Conservation (phyloP, 2,329 filamentous ascomycete species). For the Colletotrichum sp. region DNA sequence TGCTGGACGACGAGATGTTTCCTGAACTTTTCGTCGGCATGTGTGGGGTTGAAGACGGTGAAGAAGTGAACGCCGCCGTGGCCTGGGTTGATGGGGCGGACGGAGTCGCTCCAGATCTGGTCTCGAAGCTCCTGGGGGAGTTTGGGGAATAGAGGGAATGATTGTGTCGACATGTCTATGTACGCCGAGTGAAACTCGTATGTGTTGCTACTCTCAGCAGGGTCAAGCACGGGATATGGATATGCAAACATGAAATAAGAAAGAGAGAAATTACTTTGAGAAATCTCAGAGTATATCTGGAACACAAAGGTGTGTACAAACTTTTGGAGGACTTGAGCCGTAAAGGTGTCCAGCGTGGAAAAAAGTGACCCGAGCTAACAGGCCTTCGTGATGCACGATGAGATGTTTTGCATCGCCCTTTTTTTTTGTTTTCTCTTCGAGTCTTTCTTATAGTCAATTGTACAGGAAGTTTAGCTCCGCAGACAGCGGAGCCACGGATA, state of each 20-base stretch:
- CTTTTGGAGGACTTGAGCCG: not conserved
- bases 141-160: not conserved
- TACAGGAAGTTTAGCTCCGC: not conserved
- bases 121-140: not conserved
- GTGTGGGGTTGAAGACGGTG: not conserved
- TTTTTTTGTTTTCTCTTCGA: not conserved
- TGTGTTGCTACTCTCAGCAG: fast-evolving
- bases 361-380: not conserved
- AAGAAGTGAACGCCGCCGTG: not conserved
- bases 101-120: not conserved
- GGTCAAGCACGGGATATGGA: too few relatives aligned
- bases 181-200: not conserved
- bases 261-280: not conserved
- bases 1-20: fast-evolving
- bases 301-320: not conserved
- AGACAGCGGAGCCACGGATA: fast-evolving
- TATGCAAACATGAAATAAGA: not conserved
- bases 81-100: not conserved
- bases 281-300: not conserved
- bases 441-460: not conserved
- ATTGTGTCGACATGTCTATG: not conserved
- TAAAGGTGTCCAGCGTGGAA: not conserved
- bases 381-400: not conserved
- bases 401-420: not conserved
- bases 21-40: not conserved